A percentile compares a stretch with the other conserved stretches of the same genome.
phyloP scores from a whole-genome alignment of 176 grass and related monocot species.

The Aegilops sharonensis region DNA sequence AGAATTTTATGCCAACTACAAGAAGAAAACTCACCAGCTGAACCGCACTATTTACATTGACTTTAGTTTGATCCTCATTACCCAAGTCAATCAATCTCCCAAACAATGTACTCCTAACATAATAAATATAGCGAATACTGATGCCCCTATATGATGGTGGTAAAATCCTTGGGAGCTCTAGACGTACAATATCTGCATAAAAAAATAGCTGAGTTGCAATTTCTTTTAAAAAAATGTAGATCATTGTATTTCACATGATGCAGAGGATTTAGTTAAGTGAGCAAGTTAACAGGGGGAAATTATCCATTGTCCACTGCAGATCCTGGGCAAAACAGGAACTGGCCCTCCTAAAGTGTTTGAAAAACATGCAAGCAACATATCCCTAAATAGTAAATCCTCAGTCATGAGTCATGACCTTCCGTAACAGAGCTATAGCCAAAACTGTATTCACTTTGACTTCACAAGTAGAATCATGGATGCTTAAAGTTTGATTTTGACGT shows the following conservation, averaged over 20 bases:
- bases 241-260: background rate
- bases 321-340: background rate
- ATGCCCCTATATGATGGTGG: slow-evolving; percentile 90
- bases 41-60: slow-evolving; percentile 45
- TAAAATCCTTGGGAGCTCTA: slow-evolving; percentile 81
- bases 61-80: slow-evolving; percentile 48
- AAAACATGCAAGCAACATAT: background rate
- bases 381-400: background rate
- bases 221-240: background rate
- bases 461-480: background rate
- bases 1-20: slow-evolving; percentile 1
- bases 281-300: background rate
- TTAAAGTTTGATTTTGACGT: background rate
- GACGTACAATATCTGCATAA: slow-evolving; percentile 62
- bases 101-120: slow-evolving; percentile 71
- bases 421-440: background rate
- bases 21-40: slow-evolving; percentile 66
- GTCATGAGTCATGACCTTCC: background rate
- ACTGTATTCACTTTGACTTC: background rate
- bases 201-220: background rate
- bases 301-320: background rate
- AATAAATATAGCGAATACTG: slow-evolving; percentile 95
- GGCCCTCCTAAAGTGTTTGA: background rate
- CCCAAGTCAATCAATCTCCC: slow-evolving; percentile 59
- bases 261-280: background rate